Evolutionary conservation across 345 rosid genomes (phyloP).

Genomic region (Odontarrhena argentea): DNA sequence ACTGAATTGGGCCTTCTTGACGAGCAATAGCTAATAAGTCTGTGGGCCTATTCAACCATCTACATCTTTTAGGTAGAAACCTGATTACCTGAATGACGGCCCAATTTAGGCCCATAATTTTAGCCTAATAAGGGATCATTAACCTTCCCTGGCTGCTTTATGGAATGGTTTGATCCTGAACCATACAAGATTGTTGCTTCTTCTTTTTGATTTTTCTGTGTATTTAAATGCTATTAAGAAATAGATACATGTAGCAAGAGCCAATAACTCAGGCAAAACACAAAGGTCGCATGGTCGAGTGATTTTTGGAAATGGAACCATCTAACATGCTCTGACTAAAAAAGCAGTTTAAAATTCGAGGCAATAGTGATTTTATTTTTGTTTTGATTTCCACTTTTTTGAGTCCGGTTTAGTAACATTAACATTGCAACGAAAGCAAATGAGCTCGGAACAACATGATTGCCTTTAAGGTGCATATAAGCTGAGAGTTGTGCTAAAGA

Average conservation of each 20-base stretch:
- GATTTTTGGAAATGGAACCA: no score
- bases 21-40: not conserved
- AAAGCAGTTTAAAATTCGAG: not conserved
- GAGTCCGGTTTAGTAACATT: not conserved
- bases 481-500: not conserved
- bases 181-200: no score
- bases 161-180: conserved; percentile 3
- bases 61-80: not conserved
- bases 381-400: not conserved
- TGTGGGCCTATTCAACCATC: not conserved
- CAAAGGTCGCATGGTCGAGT: no score
- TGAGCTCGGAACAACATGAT: not conserved
- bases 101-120: conserved; percentile 5
- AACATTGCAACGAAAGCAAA: not conserved
- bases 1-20: not conserved
- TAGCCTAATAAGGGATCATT: not conserved
- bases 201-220: no score
- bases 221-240: no score
- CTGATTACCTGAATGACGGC: not conserved
- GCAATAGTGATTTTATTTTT: not conserved
- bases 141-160: not conserved
- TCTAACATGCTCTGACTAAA: no score
- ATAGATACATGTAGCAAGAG: no score
- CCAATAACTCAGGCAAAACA: no score
- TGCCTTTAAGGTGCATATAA: not conserved